Evolutionary conservation across 108 stramenopile genomes (phyloP).

Genomic region (Bacterosira constricta): DNA sequence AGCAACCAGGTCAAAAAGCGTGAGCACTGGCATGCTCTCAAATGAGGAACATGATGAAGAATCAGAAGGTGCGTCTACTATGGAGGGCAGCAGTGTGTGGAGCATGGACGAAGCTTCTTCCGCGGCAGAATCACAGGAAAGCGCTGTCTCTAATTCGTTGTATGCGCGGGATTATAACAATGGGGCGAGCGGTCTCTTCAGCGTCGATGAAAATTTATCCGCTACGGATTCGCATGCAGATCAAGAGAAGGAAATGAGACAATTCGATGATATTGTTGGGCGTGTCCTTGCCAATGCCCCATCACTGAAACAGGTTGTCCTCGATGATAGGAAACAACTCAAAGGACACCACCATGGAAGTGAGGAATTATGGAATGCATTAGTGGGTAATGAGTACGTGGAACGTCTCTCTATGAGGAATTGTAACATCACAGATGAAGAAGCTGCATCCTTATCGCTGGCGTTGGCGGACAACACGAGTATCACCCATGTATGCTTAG

Average conservation of each 20-base stretch:
- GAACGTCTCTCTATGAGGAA: constrained; percentile 22
- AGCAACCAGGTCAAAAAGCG: not conserved
- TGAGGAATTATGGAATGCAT: constrained; percentile 20
- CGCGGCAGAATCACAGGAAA: too few species aligned
- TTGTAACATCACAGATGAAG: constrained; percentile 28
- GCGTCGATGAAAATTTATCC: too few species aligned
- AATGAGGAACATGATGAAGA: not conserved
- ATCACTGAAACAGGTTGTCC: constrained; percentile 17
- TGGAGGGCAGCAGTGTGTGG: not conserved
- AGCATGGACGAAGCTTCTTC: not conserved
- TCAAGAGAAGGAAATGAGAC: not conserved
- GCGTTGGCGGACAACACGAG: constrained; percentile 27
- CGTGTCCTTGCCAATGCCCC: constrained; percentile 21
- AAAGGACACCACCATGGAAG: constrained; percentile 18
- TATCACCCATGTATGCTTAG: constrained; percentile 24
- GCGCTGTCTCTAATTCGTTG: too few species aligned
- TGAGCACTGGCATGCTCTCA: not conserved
- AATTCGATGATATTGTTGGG: constrained; percentile 20
- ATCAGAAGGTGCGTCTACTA: not conserved
- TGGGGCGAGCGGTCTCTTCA: too few species aligned
- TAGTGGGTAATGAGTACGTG: constrained; percentile 14
- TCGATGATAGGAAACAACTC: constrained; percentile 17
- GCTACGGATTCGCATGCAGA: too few species aligned
- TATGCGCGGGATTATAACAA: too few species aligned
- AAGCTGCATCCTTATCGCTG: constrained; percentile 14